Conservation (phyloP, 495 filamentous ascomycete genomes). For the Glutinoglossum americanum region DNA sequence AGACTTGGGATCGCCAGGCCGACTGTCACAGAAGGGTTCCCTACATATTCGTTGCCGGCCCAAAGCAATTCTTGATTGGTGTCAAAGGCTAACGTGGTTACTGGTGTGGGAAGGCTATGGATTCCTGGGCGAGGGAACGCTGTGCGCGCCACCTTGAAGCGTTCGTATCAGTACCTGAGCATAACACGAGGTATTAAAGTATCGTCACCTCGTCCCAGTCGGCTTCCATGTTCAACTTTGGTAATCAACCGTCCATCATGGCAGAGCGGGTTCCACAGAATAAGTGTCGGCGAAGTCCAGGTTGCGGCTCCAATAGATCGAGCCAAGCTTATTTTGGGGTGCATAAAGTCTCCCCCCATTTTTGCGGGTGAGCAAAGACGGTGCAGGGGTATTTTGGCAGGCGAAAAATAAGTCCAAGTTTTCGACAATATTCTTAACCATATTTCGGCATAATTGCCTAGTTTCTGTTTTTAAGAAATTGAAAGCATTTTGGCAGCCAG, state of each 20-base stretch:
- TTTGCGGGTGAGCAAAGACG: too few species aligned
- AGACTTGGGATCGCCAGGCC: not conserved
- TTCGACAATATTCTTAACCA: too few species aligned
- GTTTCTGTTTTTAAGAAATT: too few species aligned
- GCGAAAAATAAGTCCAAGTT: too few species aligned
- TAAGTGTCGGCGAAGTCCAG: not conserved
- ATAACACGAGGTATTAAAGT: not conserved
- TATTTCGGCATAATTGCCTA: too few species aligned
- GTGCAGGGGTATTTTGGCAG: too few species aligned
- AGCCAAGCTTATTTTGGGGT: too few species aligned
- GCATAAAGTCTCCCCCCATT: too few species aligned
- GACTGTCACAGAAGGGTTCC: not conserved
- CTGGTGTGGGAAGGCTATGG: conserved; percentile 39
- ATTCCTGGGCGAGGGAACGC: conserved; percentile 42
- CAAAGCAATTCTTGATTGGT: conserved; percentile 72
- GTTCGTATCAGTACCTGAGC: conserved; percentile 1
- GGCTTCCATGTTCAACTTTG: conserved; percentile 15
- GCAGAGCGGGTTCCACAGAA: not conserved
- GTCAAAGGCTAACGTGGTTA: conserved; percentile 67
- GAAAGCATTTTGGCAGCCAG: too few species aligned
- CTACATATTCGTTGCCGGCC: conserved; percentile 71
- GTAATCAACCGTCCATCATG: not conserved
- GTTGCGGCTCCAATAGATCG: not conserved
- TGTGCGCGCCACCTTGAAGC: conserved; percentile 41
- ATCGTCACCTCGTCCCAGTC: conserved; percentile 41